A percentile compares a stretch with the other conserved stretches of the same genome.
These are phyloP conservation scores for Leishmania tropica DNA, from an alignment of 208 protist genomes.

Conservation along the genomic window DNA sequence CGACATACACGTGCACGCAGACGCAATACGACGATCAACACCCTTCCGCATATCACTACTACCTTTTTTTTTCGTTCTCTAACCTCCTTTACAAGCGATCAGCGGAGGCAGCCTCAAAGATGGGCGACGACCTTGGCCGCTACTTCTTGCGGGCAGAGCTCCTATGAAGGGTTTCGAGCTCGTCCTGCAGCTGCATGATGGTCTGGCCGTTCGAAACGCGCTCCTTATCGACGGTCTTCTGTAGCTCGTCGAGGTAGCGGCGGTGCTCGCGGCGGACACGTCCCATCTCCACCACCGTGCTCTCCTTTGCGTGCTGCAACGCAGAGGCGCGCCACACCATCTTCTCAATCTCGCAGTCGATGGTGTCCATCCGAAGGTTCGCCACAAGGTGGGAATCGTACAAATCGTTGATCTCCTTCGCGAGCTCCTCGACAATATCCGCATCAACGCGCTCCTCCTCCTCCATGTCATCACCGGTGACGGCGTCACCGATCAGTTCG, in stretches of 20 bases:
- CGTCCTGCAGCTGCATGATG: constrained; percentile 47
- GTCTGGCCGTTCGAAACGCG: constrained; percentile 47
- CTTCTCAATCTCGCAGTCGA: constrained; percentile 70
- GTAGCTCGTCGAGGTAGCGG: constrained; percentile 46
- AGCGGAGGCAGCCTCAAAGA: background rate
- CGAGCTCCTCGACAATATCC: constrained; percentile 58
- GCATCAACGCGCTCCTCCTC: constrained; percentile 67
- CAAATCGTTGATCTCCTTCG: constrained; percentile 61
- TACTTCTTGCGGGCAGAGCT: constrained; percentile 5
- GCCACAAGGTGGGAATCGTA: constrained; percentile 54
- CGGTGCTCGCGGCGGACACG: constrained; percentile 61
- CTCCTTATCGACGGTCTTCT: constrained; percentile 57
- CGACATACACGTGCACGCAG: background rate
- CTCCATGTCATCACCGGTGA: constrained; percentile 51
- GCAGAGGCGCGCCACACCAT: constrained; percentile 54
- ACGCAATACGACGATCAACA: background rate
- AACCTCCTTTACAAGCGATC: background rate
- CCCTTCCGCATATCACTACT: background rate
- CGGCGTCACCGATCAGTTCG: constrained; percentile 75
- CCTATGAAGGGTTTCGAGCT: constrained; percentile 41
- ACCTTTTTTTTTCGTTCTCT: background rate
- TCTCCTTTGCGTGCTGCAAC: constrained; percentile 55
- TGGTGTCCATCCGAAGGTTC: constrained; percentile 42
- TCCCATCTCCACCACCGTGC: constrained; percentile 53
- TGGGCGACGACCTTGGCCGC: background rate